phyloP scores from a whole-genome alignment of 306 rosid genomes.

The Castanopsis chinensis region DNA sequence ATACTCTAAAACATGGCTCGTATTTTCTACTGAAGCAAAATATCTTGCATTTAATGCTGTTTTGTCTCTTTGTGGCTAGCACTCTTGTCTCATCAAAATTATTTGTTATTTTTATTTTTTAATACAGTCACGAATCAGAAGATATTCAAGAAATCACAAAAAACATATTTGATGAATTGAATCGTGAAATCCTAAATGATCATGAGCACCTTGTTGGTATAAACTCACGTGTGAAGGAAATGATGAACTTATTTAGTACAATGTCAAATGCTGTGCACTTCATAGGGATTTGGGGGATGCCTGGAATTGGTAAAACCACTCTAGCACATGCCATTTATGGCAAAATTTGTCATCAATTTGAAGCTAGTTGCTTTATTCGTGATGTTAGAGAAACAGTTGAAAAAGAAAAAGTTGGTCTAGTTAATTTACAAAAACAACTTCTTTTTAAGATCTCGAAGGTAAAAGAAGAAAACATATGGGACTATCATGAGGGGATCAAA shows the following conservation, averaged over 20 bases:
- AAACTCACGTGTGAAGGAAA: not conserved
- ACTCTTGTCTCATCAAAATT: too few relatives aligned
- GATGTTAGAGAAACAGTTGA: slow-evolving; percentile 2
- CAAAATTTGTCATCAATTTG: not conserved
- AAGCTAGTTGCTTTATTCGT: not conserved
- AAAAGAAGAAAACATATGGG: not conserved
- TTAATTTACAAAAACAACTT: not conserved
- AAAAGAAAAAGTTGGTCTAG: too few relatives aligned
- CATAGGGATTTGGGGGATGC: slow-evolving; percentile 31
- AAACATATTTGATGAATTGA: too few relatives aligned
- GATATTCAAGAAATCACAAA: too few relatives aligned
- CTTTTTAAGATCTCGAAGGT: not conserved
- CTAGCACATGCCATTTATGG: not conserved
- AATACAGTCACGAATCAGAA: too few relatives aligned
- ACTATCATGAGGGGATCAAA: rapidly evolving
- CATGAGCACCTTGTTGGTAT: not conserved
- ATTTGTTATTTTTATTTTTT: too few relatives aligned
- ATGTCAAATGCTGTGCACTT: not conserved
- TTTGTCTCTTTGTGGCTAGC: too few relatives aligned
- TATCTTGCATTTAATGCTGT: too few relatives aligned
- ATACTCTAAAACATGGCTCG: too few relatives aligned
- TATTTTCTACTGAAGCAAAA: too few relatives aligned
- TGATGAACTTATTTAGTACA: not conserved
- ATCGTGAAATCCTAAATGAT: too few relatives aligned
- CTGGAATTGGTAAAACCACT: slow-evolving; percentile 13